Conservation (phyloP, 116 monocot species). For the Papilionanthe hybrid region DNA sequence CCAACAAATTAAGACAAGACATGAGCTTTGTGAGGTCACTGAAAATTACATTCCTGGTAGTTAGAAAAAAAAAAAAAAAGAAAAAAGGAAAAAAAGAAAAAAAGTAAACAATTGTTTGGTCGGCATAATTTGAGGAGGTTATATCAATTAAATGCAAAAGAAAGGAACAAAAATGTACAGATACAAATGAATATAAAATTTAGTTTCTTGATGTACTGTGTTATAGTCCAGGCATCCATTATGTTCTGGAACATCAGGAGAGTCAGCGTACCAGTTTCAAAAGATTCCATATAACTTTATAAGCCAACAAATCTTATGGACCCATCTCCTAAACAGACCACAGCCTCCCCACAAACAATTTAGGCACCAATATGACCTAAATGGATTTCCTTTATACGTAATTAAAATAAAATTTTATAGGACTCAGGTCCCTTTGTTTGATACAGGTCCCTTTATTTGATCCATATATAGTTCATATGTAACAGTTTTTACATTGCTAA, state of each 20-base stretch:
- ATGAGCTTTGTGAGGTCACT: slow-evolving; percentile 59
- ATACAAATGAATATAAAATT: not conserved
- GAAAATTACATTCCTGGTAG: slow-evolving; percentile 53
- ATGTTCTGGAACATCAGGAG: not conserved
- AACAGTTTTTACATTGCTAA: too few relatives aligned
- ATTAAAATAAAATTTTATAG: not conserved
- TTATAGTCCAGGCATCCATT: not conserved
- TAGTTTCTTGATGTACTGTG: not conserved
- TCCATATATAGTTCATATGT: not conserved
- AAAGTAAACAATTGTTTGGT: not conserved
- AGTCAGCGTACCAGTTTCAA: not conserved
- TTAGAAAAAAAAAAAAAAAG: not conserved
- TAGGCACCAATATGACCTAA: not conserved
- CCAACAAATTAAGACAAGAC: slow-evolving; percentile 56
- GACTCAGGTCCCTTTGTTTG: not conserved
- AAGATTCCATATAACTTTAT: not conserved
- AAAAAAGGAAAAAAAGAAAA: not conserved
- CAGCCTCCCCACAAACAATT: not conserved
- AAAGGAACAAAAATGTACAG: not conserved
- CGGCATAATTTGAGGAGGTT: not conserved
- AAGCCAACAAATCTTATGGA: not conserved
- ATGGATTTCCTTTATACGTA: too few relatives aligned
- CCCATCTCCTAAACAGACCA: not conserved
- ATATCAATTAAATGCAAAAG: not conserved
- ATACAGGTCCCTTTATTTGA: not conserved